Base-by-base conservation (phyloP, 257 asterid genomes). In the Solanum medicagineum region DNA sequence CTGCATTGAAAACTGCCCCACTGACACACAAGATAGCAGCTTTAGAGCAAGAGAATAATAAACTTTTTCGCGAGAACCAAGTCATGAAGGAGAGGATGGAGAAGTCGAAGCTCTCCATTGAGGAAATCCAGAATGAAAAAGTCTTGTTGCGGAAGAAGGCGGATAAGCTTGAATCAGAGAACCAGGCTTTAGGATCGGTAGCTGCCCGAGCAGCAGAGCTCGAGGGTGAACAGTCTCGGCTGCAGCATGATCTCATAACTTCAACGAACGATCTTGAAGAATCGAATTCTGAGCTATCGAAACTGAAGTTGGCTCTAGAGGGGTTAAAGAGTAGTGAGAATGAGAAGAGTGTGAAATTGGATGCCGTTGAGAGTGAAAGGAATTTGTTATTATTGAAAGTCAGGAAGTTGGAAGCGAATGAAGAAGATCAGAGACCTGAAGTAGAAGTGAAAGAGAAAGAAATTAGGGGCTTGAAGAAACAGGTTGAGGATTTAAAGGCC, bases 141-240 rank as follows among this genome's bases (percentile, higher is more conserved):
- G 89, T 44, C 53, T 91, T 86, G 80, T 85, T 91, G 85, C 87
- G 83, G 83, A 65, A 36, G 20, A 81, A 86, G 85, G 83, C 86
- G 8, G 89, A 83, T 49, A 85, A 89, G 55, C 84, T 88, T 11
- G 89, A 80, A 60, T 88, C 91, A 0, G 93, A 92, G 81, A 90
- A 53, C 69, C 89, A 44, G 86, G 73, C 63, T 5, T 81, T 92
- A 85, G 92, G 85, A 62, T 66, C 87, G 0, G 96, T 92, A 87
- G 93, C 92, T 29, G 89, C 91, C 24, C 90, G 97, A 85, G 94
- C 96, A 54, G 90, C 93, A 16, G 94, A 88, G 88, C 89, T 94
- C 32, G 97, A 94, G 88, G 81, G 84, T 2, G 95, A 92, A 85
- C 94, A 89, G 53, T 89, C 94, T 7, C 88, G 89, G 81, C 90